Evolutionary conservation across 1,139 yeast species (phyloP).

Genomic region (Yamadazyma jaroonii): DNA sequence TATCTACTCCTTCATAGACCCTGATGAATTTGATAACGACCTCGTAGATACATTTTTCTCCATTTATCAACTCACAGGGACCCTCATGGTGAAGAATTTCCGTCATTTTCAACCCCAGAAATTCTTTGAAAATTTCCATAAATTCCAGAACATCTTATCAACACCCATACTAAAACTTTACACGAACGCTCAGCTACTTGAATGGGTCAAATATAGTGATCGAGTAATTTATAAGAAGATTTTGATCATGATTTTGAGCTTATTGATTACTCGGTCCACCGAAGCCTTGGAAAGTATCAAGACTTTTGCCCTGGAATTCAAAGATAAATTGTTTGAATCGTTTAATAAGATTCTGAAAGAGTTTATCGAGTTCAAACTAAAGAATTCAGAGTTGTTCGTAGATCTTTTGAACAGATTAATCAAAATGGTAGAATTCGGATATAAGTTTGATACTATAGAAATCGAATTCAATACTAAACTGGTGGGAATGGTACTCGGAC

Average conservation of each 20-base stretch:
- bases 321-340: constrained; percentile 33
- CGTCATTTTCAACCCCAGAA: constrained; percentile 54
- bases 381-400: constrained; percentile 56
- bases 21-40: constrained; percentile 51
- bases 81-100: constrained; percentile 59
- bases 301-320: constrained; percentile 40
- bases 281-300: constrained; percentile 43
- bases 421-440: constrained; percentile 53
- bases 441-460: neutral
- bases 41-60: constrained; percentile 60
- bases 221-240: constrained; percentile 58
- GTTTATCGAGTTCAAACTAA: constrained; percentile 51
- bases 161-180: constrained; percentile 64
- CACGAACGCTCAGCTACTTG: constrained; percentile 44
- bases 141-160: constrained; percentile 61
- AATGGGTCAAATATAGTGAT: constrained; percentile 72
- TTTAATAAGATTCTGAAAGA: constrained; percentile 46
- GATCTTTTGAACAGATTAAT: constrained; percentile 55
- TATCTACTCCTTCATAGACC: constrained; percentile 45
- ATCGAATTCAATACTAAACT: too few species aligned
- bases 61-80: constrained; percentile 62
- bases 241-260: constrained; percentile 46
- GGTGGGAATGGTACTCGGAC: too few species aligned
- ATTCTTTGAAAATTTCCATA: constrained; percentile 50
- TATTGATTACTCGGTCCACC: constrained; percentile 27